These are phyloP conservation scores for Striga hermonthica DNA, from an alignment of 305 asterid species.

Conservation along the genomic window DNA sequence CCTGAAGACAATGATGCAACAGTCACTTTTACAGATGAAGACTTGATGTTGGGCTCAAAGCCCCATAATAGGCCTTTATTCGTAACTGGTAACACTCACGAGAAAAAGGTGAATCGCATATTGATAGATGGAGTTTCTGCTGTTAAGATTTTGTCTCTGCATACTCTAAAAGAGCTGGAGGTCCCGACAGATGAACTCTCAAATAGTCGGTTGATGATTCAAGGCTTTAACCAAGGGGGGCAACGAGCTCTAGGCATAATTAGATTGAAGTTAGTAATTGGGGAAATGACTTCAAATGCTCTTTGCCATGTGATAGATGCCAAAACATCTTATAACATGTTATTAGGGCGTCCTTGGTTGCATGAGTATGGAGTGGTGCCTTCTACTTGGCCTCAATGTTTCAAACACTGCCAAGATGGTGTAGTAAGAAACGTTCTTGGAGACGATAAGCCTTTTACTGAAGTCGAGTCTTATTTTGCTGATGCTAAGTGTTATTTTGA, in stretches of 20 bases:
- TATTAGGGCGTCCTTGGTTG: background rate
- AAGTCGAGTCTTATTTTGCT: background rate
- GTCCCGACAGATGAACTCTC: background rate
- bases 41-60: background rate
- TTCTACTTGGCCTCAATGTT: background rate
- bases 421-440: background rate
- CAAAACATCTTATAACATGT: background rate
- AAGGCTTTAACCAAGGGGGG: constrained; percentile 1
- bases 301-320: background rate
- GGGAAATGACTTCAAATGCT: background rate
- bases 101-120: background rate
- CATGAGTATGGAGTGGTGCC: background rate
- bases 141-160: background rate
- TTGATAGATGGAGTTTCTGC: background rate
- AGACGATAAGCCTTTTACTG: background rate
- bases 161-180: background rate
- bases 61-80: background rate
- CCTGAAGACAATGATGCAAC: too few species aligned
- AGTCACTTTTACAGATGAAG: background rate
- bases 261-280: background rate
- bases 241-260: background rate
- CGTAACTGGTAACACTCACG: background rate
- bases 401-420: background rate
- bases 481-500: background rate
- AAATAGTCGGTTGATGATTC: background rate